phyloP scores from a whole-genome alignment of 2,329 filamentous ascomycete species.

The Ophiostoma montium region DNA sequence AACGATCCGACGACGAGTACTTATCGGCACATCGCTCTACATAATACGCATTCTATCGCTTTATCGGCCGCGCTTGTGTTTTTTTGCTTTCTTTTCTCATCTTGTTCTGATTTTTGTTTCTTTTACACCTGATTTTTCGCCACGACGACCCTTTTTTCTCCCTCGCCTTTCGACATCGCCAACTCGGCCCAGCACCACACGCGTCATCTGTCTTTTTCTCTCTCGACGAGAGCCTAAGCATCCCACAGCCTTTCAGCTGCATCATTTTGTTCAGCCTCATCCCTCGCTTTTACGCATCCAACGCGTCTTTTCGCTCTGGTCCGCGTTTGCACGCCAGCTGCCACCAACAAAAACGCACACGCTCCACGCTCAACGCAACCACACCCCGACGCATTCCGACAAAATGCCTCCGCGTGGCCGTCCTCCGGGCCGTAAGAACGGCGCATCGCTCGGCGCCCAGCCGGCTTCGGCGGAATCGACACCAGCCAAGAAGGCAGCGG shows the following conservation, averaged over 20 bases:
- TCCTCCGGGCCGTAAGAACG: conserved; percentile 11
- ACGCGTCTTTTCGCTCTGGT: background rate
- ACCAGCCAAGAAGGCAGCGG: background rate
- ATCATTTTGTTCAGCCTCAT: background rate
- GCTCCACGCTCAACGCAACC: background rate
- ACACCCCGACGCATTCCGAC: background rate
- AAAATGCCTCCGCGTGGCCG: conserved; percentile 10
- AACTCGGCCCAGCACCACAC: background rate
- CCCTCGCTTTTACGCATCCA: background rate
- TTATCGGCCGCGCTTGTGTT: background rate
- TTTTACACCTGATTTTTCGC: too few relatives aligned
- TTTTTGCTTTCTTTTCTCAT: background rate
- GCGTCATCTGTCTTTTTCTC: background rate
- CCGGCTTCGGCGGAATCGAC: background rate
- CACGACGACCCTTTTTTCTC: background rate
- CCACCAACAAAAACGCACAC: background rate
- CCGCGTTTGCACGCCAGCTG: background rate
- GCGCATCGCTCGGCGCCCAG: background rate
- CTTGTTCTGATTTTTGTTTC: background rate
- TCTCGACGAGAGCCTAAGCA: background rate
- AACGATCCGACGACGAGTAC: background rate
- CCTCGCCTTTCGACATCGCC: background rate
- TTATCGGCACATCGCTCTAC: background rate
- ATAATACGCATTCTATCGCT: background rate
- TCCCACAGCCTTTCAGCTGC: too few relatives aligned